Conservation (phyloP, 2,329 filamentous ascomycete species). For the Curvularia lunata region DNA sequence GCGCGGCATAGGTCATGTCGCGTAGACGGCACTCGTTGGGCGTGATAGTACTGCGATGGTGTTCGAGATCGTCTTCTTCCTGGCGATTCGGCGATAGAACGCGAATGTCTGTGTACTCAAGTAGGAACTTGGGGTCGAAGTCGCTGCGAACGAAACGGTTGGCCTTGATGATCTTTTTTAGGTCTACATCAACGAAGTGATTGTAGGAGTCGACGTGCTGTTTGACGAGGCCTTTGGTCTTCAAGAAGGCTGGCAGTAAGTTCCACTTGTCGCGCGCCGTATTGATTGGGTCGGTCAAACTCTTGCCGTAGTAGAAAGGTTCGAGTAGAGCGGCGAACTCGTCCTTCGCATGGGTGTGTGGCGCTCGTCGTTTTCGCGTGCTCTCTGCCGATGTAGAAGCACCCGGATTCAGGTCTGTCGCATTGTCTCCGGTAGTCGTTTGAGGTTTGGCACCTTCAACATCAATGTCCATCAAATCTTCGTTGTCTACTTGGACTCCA, state of each 20-base stretch:
- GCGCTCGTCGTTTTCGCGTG: slow-evolving; percentile 38
- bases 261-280: slow-evolving; percentile 93
- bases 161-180: slow-evolving; percentile 94
- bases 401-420: slow-evolving; percentile 25
- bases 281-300: slow-evolving; percentile 71
- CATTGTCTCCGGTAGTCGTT: slow-evolving; percentile 14
- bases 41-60: slow-evolving; percentile 66
- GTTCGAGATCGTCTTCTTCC: slow-evolving; percentile 70
- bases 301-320: slow-evolving; percentile 73
- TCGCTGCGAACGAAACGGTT: slow-evolving; percentile 90
- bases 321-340: slow-evolving; percentile 69
- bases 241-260: slow-evolving; percentile 93
- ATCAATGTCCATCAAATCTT: slow-evolving; percentile 19
- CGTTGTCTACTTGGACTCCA: slow-evolving; percentile 19
- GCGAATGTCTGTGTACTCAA: slow-evolving; percentile 89
- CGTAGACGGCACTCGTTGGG: slow-evolving; percentile 96
- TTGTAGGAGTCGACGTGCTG: slow-evolving; percentile 99
- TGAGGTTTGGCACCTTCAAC: slow-evolving; percentile 11
- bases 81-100: slow-evolving; percentile 81
- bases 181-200: slow-evolving; percentile 94
- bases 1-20: slow-evolving; percentile 97
- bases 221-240: slow-evolving; percentile 95
- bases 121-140: slow-evolving; percentile 89
- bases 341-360: slow-evolving; percentile 48
- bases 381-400: slow-evolving; percentile 33